A percentile compares a stretch with the other conserved stretches of the same genome.
These are phyloP conservation scores for Calycina marina DNA, from an alignment of 2,329 filamentous ascomycete genomes.

Conservation along the genomic window DNA sequence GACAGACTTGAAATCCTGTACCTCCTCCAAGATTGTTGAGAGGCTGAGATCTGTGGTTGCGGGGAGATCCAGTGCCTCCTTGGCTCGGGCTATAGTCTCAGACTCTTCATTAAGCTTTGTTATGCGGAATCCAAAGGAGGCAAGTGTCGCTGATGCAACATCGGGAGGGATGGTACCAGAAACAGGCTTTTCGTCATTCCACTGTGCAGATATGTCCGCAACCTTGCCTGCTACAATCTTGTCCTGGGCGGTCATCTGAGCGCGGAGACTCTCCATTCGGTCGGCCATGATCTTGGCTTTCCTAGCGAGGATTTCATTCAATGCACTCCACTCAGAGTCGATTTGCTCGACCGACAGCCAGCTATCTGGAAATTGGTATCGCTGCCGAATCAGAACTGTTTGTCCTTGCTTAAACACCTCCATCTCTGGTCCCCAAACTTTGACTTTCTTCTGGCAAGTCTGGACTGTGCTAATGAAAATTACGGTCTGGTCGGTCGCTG, in stretches of 20 bases:
- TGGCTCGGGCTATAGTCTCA: conserved; percentile 89
- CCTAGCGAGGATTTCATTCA: conserved; percentile 81
- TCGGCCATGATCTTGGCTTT: conserved; percentile 95
- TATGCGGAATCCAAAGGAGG: conserved; percentile 71
- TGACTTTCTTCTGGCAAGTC: conserved; percentile 86
- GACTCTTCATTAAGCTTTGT: conserved; percentile 75
- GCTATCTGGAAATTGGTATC: conserved; percentile 84
- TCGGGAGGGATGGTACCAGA: conserved; percentile 87
- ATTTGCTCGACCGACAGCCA: conserved; percentile 96
- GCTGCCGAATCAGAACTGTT: conserved; percentile 76
- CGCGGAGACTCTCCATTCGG: conserved; percentile 84
- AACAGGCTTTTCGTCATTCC: conserved; percentile 94
- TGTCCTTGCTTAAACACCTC: conserved; percentile 93
- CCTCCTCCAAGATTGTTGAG: conserved; percentile 77
- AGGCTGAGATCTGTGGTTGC: conserved; percentile 69
- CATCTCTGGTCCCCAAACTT: conserved; percentile 88
- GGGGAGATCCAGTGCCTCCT: conserved; percentile 87
- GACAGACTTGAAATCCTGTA: conserved; percentile 97
- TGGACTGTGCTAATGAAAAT: conserved; percentile 98
- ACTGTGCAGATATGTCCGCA: conserved; percentile 66
- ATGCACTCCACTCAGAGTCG: conserved; percentile 84
- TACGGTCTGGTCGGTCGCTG: conserved; percentile 91
- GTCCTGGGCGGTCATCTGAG: conserved; percentile 91
- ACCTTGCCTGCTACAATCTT: conserved; percentile 84
- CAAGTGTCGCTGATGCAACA: conserved; percentile 69